Evolutionary conservation across 768 basidiomycete species (phyloP).

Genomic region (Leccinum aurantiacum): DNA sequence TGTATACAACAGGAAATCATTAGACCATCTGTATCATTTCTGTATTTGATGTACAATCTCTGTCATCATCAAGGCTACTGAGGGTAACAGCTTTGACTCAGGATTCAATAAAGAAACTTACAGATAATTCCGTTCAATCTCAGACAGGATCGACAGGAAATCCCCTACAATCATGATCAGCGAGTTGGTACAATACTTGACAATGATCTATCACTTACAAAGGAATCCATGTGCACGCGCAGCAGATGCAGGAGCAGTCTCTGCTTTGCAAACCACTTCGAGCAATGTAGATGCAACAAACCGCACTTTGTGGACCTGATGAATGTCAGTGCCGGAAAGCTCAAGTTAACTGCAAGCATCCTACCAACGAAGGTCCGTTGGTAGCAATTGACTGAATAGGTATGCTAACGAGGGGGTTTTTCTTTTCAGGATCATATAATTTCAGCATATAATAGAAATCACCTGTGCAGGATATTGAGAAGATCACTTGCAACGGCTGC

Average conservation of each 20-base stretch:
- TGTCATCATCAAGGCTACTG: conserved; percentile 48
- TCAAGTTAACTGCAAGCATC: conserved; percentile 7
- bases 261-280: conserved; percentile 79
- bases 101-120: conserved; percentile 35
- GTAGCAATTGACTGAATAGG: conserved; percentile 92
- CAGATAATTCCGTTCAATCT: conserved; percentile 91
- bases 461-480: conserved; percentile 83
- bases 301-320: conserved; percentile 85
- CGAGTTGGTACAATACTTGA: conserved; percentile 1
- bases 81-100: conserved; percentile 26
- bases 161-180: conserved; percentile 58
- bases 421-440: conserved; percentile 4
- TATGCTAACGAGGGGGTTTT: conserved; percentile 50
- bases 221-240: conserved; percentile 86
- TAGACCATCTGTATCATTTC: conserved; percentile 46
- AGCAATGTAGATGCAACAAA: conserved; percentile 90
- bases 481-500: conserved; percentile 88
- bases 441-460: conserved; percentile 10
- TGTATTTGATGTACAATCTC: conserved; percentile 45
- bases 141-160: conserved; percentile 86
- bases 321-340: conserved; percentile 1
- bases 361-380: conserved; percentile 77
- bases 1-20: background rate
- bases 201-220: conserved; percentile 46
- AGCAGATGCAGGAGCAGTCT: conserved; percentile 75